Base-by-base conservation (phyloP, 345 rosid species). In the Luvunga scandens region DNA sequence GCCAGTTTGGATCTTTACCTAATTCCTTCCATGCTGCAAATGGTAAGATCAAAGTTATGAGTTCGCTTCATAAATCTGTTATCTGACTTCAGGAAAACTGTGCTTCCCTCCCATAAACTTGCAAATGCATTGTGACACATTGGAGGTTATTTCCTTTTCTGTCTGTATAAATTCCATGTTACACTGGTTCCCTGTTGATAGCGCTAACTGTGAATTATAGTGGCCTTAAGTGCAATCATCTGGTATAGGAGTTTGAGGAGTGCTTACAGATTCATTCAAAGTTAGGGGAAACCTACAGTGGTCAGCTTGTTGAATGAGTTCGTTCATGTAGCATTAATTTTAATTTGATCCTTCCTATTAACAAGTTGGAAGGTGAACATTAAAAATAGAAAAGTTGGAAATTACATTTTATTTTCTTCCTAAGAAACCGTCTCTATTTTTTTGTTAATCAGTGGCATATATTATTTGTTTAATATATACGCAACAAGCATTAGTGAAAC, bases 111-210 rank as follows among this genome's bases (percentile, higher is more conserved):
- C 77, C 83, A 76, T 81, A 59, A 63, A 66, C 84, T 78, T 14
- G 56, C 63, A 42, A 69, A 73, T 78, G 83, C 84, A 77, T 38
- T 39, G 59, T 64, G 69, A 63, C 77, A 75, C 72, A 67, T 69
- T 39, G 81, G 82, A 75, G 85, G 86, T 84, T 79, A 81, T 84
- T 79, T 71, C 25, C 75, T 79, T 77, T 71, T 77, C 77, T 73
- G 56, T 67, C 55, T 71, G 36, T 78, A 55, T 83, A 66, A 55
- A 67, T 67, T 65, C 79, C 80, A 60, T 79, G 79, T 81, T 68
- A 79, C 74, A 75, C 67, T 71, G 53, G 63, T 59, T 42, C 34
- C 68, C 68, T 42, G 42, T 79, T 79, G 70, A 33, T 75, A 82
- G 69, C 76, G 75, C 90, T 82, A 80, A 87, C 85, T 56, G 55